These are phyloP conservation scores for Trametes pubescens DNA, from an alignment of 1,284 basidiomycete genomes.

Conservation along the genomic window DNA sequence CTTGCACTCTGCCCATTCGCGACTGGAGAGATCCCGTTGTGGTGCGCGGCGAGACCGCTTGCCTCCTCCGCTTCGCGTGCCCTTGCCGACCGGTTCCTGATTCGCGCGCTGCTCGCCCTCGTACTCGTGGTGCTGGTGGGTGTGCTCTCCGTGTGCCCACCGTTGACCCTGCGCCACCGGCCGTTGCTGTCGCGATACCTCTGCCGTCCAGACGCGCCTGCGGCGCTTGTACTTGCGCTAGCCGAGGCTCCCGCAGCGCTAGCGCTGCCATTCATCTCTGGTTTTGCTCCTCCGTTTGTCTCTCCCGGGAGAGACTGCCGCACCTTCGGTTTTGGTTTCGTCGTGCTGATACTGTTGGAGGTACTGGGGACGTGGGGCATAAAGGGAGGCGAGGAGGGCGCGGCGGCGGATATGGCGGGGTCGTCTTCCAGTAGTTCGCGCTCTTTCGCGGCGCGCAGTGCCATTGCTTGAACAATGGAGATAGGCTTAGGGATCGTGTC, in stretches of 20 bases:
- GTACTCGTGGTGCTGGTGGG: constrained; percentile 28
- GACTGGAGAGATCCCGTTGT: constrained; percentile 12
- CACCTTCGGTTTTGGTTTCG: constrained; percentile 24
- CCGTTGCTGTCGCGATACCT: constrained; percentile 35
- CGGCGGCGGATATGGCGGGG: constrained; percentile 57
- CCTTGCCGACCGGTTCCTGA: constrained; percentile 30
- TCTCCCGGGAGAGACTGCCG: constrained; percentile 27
- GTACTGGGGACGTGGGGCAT: constrained; percentile 14
- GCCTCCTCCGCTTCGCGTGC: constrained; percentile 31
- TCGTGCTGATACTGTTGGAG: constrained; percentile 16
- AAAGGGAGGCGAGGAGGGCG: constrained; percentile 30
- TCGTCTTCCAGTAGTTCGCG: constrained; percentile 65
- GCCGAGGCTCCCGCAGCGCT: constrained; percentile 18
- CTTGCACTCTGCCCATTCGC: constrained; percentile 23
- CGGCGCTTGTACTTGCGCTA: constrained; percentile 18
- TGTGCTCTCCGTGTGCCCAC: constrained; percentile 16
- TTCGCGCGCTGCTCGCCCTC: constrained; percentile 33
- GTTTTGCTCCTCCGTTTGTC: constrained; percentile 30
- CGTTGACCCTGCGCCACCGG: constrained; percentile 31
- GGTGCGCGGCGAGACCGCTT: constrained; percentile 15
- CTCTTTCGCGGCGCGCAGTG: constrained; percentile 62
- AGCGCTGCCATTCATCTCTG: constrained; percentile 18
- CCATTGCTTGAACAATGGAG: constrained; percentile 63
- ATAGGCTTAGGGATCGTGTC: constrained; percentile 75
- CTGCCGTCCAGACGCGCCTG: constrained; percentile 13